Percentiles rank a stretch among this genome's conserved stretches.
phyloP scores from a whole-genome alignment of 768 basidiomycete species.

The Hypsizygus marmoreus region DNA sequence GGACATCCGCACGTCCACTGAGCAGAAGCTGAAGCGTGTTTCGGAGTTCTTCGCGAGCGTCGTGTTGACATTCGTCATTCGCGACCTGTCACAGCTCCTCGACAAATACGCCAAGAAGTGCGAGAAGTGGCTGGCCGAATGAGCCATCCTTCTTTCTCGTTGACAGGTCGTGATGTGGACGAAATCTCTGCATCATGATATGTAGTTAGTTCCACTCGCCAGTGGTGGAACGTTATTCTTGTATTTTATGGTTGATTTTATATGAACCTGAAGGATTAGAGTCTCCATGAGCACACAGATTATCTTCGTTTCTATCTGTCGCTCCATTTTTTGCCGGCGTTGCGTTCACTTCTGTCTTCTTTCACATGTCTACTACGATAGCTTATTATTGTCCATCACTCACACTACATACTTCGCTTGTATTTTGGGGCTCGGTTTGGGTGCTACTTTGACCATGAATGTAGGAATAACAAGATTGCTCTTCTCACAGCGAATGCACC shows the following conservation, averaged over 20 bases:
- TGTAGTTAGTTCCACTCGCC: constrained; percentile 8
- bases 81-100: constrained; percentile 80
- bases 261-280: constrained; percentile 13
- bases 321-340: constrained; percentile 12
- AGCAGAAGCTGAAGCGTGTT: constrained; percentile 73
- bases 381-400: constrained; percentile 9
- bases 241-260: constrained; percentile 18
- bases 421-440: constrained; percentile 14
- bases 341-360: neutral
- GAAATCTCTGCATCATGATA: constrained; percentile 4
- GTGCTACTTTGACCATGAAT: constrained; percentile 10
- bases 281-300: constrained; percentile 3
- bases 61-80: constrained; percentile 86
- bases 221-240: constrained; percentile 13
- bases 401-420: constrained; percentile 5
- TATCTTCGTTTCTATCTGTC: constrained; percentile 14
- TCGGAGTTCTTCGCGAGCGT: constrained; percentile 94
- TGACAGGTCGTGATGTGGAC: neutral
- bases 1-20: constrained; percentile 64
- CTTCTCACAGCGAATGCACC: too few species aligned
- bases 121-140: constrained; percentile 90
- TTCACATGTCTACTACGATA: constrained; percentile 12
- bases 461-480: constrained; percentile 12
- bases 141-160: constrained; percentile 22
- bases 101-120: constrained; percentile 95